Evolutionary conservation across 176 grass and related monocot species (phyloP), one percentile per base, ranked within the genome.

Genomic region (Eremochloa ophiuroides): DNA sequence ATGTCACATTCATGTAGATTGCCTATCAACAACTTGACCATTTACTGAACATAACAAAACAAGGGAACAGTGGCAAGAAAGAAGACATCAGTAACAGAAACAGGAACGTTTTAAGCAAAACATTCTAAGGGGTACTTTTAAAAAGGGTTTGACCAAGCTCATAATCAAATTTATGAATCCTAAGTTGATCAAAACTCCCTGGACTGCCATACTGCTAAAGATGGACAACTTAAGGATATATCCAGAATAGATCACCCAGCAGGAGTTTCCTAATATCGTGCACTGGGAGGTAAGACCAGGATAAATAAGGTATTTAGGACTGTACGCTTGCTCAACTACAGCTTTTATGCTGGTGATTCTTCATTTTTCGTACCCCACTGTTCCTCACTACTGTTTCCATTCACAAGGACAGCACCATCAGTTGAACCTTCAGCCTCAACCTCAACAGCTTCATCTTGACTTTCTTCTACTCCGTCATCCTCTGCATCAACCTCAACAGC

Each of bases 341-440:
- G 79, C 60, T 91, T 90, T 94, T 94, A 94, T 85, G 91, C 91
- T 88, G 88, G 84, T 88, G 88, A 37, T 88, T 87, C 88, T 86
- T 84, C 85, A 73, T 88, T 91, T 70, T 94, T 88, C 83, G 3
- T 94, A 94, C 88, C 88, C 88, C 88, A 88, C 85, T 91, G 91
- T 91, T 94, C 88, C 85, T 91, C 82, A 65, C 85, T 87, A 62
- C 87, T 84, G 73, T 88, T 90, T 89, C 85, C 91, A 77, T 94
- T 94, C 47, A 91, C 88, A 86, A 84, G 85, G 62, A 94, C 76
- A 39, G 70, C 61, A 47, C 83, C 75, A 81, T 93, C 85, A 73
- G 79, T 83, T 53, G 88, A 94, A 83, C 77, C 91, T 51, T 94
- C 87, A 30, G 80, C 90, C 73, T 92, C 90, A 68, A 87, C 80